phyloP scores from a whole-genome alignment of 306 rosid genomes.

The Quercus variabilis region DNA sequence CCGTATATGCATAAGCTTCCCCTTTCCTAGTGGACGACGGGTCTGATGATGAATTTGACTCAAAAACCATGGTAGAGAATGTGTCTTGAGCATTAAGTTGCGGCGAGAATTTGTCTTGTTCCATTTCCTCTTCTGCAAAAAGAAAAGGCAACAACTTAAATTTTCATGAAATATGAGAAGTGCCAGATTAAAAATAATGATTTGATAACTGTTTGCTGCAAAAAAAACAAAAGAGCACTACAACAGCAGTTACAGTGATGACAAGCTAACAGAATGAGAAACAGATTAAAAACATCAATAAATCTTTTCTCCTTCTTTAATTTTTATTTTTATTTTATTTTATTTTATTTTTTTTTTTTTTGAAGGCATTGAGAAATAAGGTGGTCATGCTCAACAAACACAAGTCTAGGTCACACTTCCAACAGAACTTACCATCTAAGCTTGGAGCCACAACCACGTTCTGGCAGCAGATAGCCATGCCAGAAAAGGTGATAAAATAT shows the following conservation, averaged over 20 bases:
- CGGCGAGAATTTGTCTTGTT: conserved; percentile 48
- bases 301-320: background rate
- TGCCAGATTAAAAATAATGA: background rate
- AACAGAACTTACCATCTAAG: background rate
- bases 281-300: background rate
- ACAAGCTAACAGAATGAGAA: background rate
- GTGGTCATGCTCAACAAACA: background rate
- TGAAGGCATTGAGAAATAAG: background rate
- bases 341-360: too few relatives aligned
- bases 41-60: conserved; percentile 3
- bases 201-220: background rate
- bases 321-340: background rate
- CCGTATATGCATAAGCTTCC: conserved; percentile 23
- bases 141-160: background rate
- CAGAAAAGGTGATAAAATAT: background rate
- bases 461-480: background rate
- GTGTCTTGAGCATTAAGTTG: conserved; percentile 42
- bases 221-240: background rate
- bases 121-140: conserved; percentile 65
- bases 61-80: conserved; percentile 8
- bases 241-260: background rate
- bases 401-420: background rate
- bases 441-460: background rate
- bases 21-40: background rate
- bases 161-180: background rate